These are phyloP conservation scores for Trametes cubensis DNA, from an alignment of 768 basidiomycete genomes.

Conservation along the genomic window DNA sequence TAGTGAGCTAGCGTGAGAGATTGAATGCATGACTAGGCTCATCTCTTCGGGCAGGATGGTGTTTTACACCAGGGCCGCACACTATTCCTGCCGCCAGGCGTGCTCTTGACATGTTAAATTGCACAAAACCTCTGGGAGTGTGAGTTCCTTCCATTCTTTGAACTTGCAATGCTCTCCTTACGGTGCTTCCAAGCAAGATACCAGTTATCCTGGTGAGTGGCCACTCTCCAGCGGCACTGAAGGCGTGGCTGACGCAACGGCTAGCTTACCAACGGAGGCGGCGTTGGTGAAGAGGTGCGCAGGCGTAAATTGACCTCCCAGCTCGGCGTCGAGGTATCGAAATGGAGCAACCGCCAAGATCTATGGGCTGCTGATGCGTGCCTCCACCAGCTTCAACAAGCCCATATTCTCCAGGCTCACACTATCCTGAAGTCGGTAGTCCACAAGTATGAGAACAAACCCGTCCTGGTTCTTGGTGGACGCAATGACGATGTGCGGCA, in stretches of 20 bases:
- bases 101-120: constrained; percentile 77
- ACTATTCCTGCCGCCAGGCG: constrained; percentile 76
- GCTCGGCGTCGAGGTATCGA: constrained; percentile 59
- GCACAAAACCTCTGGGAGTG: constrained; percentile 70
- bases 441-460: constrained; percentile 64
- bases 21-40: neutral
- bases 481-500: constrained; percentile 68
- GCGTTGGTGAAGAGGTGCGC: constrained; percentile 65
- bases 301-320: constrained; percentile 61
- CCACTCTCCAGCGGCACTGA: neutral
- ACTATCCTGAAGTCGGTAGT: constrained; percentile 75
- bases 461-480: constrained; percentile 88
- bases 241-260: neutral
- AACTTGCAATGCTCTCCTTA: constrained; percentile 21
- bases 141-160: constrained; percentile 42
- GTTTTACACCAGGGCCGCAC: constrained; percentile 80
- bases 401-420: constrained; percentile 86
- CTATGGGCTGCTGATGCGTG: neutral
- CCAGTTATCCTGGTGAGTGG: constrained; percentile 73
- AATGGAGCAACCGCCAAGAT: neutral
- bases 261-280: constrained; percentile 88
- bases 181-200: constrained; percentile 56
- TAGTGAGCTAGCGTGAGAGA: constrained; percentile 20
- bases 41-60: constrained; percentile 65
- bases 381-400: constrained; percentile 57